Evolutionary conservation across 306 rosid species (phyloP), one percentile per base, ranked within the genome.

Genomic region (Dalbergia oliveri): DNA sequence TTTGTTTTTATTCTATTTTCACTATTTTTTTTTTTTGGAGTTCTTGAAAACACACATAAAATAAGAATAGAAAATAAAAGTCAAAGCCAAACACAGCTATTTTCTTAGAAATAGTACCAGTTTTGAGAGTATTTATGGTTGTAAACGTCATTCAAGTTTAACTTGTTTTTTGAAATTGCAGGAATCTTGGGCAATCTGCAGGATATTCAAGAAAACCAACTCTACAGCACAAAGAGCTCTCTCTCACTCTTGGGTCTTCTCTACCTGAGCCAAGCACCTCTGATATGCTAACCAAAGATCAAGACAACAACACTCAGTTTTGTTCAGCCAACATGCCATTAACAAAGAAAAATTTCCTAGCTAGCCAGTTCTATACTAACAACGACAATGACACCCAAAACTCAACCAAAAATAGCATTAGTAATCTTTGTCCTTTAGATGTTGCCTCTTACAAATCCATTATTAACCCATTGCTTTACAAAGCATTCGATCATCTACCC

Each of bases 161-260:
- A 1, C 15, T 18, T 31, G 44, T 4, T 60, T 53, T 72, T 16
- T 79, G 63, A 33, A 60, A 23, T 71, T 86, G 84, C 88, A 91
- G 98, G 98, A 91, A 35, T 91, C 94, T 10, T 93, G 97, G 98
- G 98, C 97, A 51, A 91, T 93, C 41, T 94, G 98, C 75, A 91
- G 98, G 76, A 93, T 93, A 76, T 91, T 93, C 89, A 91, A 93
- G 91, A 93, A 93, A 81, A 87, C 91, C 7, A 93, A 82, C 77
- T 81, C 98, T 0, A 82, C 92, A 54, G 88, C 93, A 51, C 98
- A 90, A 82, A 88, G 98, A 84, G 89, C 85, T 18, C 86, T 88
- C 74, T 90, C 94, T 72, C 94, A 91, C 73, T 88, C 94, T 49
- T 91, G 94, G 97, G 86, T 85, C 57, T 77, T 83, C 87, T 4